Conservation (phyloP, 352 stramenopile species). For the Phytophthora chlamydospora region DNA sequence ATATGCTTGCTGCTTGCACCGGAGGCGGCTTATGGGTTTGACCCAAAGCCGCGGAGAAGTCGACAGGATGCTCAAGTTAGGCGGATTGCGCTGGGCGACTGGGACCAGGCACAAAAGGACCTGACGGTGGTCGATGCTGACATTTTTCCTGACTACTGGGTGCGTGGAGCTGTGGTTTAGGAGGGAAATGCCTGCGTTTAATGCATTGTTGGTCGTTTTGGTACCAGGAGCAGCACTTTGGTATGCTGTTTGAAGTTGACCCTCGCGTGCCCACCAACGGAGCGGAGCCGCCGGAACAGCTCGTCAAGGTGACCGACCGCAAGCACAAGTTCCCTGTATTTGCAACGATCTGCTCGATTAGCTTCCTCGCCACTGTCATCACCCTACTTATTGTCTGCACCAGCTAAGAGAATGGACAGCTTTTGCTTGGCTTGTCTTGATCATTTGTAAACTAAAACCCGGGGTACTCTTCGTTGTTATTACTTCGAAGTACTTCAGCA, state of each 20-base stretch:
- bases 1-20: background rate
- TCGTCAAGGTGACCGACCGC: constrained; percentile 79
- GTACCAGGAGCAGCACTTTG: constrained; percentile 1
- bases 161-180: constrained; percentile 2
- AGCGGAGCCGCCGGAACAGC: constrained; percentile 61
- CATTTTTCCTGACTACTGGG: constrained; percentile 66
- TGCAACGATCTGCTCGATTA: constrained; percentile 71
- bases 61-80: constrained; percentile 12
- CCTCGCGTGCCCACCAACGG: constrained; percentile 53
- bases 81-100: constrained; percentile 4
- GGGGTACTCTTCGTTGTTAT: background rate
- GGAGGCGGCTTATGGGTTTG: background rate
- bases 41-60: background rate
- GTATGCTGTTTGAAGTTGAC: constrained; percentile 16
- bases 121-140: constrained; percentile 39
- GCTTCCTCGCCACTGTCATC: constrained; percentile 67
- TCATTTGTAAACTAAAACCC: background rate
- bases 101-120: constrained; percentile 13
- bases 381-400: constrained; percentile 72
- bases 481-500: constrained; percentile 7
- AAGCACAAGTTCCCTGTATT: constrained; percentile 73
- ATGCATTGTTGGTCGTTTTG: background rate
- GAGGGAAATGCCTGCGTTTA: background rate
- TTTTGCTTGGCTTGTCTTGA: background rate
- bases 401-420: constrained; percentile 18